Evolutionary conservation across 208 protist genomes (phyloP).

Genomic region (Porcisia deanei): DNA sequence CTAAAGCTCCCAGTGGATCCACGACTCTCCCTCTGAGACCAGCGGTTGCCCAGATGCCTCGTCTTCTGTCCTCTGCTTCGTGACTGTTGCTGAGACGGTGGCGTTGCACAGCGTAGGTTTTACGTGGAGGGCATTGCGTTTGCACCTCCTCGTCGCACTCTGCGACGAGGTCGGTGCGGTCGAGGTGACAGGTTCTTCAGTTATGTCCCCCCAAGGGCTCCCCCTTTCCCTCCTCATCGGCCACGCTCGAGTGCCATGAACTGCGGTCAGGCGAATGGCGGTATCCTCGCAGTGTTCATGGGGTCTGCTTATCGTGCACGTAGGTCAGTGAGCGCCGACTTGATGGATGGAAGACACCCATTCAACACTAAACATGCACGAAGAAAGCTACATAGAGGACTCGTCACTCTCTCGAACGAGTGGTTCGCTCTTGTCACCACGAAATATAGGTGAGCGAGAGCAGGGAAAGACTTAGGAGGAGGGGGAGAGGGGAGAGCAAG

Average conservation of each 20-base stretch:
- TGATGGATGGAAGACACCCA: background rate
- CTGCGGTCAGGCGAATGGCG: too few relatives aligned
- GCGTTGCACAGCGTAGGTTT: background rate
- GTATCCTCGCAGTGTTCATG: too few relatives aligned
- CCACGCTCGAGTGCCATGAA: too few relatives aligned
- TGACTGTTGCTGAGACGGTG: conserved; percentile 13
- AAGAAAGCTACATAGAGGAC: background rate
- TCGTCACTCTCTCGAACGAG: background rate
- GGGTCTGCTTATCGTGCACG: too few relatives aligned
- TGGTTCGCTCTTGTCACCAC: background rate
- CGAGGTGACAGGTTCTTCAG: background rate
- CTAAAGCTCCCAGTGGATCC: conserved; percentile 27
- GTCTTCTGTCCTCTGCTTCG: conserved; percentile 10
- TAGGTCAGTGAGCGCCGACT: background rate
- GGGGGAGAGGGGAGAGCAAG: background rate
- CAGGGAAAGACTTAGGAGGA: background rate
- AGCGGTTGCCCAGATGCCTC: conserved; percentile 6
- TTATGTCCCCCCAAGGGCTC: too few relatives aligned
- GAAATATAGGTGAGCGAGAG: background rate
- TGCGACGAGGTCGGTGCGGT: background rate
- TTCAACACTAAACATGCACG: background rate
- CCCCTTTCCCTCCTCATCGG: too few relatives aligned
- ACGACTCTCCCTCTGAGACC: conserved; percentile 28
- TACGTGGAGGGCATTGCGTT: conserved; percentile 12
- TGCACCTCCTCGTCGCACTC: background rate